Base-by-base conservation (phyloP, 163 green algal genomes). In the Chlamydomonas reinhardtii region DNA sequence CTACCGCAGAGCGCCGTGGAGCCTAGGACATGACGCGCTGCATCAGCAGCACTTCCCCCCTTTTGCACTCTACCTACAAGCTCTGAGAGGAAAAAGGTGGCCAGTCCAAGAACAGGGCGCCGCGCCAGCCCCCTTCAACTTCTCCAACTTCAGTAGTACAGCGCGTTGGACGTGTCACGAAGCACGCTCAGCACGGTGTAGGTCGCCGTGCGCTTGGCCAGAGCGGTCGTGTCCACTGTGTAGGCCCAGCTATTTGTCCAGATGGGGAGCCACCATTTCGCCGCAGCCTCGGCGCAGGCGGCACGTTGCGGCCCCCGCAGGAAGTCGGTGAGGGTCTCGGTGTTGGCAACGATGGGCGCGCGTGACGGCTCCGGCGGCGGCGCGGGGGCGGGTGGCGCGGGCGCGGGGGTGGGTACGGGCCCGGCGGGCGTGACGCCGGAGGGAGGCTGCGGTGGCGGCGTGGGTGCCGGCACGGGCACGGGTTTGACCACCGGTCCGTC, bases 281-380 rank as follows among this genome's bases (percentile, higher is more conserved):
- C 78, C 4, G 78, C 78, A 4, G 61, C 68, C 68, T 76, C 78
- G 12, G 78, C 78, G 32, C 78, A 85, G 29, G 52, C 78, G 2
- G 78, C 68, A 48, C 78, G 78, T 52, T 85, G 66, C 3, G 66
- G 66, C 19, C 78, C 78, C 2, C 78, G 66, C 32, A 85, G 52
- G 52, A 85, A 85, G 68, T 85, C 78, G 32, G 66, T 77, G 0
- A 85, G 68, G 43, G 78, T 85, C 68, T 85, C 78, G 52, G 78
- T 76, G 78, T 85, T 85, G 66, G 66, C 48, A 0, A 72, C 32
- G 68, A 85, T 85, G 48, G 78, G 66, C 14, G 78, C 68, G 78
- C 68, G 78, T 0, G 43, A 48, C 14, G 77, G 65, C 65, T 52
- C 77, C 11, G 77, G 24, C 34, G 29, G 15, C 4, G 73, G 52